A percentile compares a stretch with the other conserved stretches of the same genome.
These are phyloP conservation scores for Coemansia sp. DNA, from an alignment of 192 early-diverging fungal species.

Conservation along the genomic window DNA sequence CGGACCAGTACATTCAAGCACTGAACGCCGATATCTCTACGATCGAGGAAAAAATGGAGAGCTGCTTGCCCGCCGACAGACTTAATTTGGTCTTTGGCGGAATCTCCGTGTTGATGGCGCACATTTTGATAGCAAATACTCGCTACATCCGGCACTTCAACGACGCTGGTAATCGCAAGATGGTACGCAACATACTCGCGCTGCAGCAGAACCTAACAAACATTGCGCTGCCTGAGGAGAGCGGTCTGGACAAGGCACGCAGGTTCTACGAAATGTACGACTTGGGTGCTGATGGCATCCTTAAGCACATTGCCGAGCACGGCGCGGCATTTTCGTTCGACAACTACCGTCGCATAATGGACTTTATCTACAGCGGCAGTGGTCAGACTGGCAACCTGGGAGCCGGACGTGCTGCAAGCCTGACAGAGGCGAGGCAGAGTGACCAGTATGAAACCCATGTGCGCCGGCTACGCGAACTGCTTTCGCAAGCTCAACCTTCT, in stretches of 20 bases:
- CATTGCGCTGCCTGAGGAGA: slow-evolving; percentile 65
- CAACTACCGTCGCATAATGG: slow-evolving; percentile 76
- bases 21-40: slow-evolving; percentile 79
- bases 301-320: slow-evolving; percentile 62
- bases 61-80: slow-evolving; percentile 63
- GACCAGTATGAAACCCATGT: background rate
- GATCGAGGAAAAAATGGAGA: slow-evolving; percentile 71
- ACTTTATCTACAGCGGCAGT: slow-evolving; percentile 63
- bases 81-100: slow-evolving; percentile 83
- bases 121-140: slow-evolving; percentile 68
- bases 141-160: slow-evolving; percentile 70
- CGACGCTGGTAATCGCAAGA: slow-evolving; percentile 69
- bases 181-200: slow-evolving; percentile 81
- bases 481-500: background rate
- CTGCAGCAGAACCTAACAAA: slow-evolving; percentile 89
- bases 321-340: slow-evolving; percentile 72
- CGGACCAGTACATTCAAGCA: slow-evolving; percentile 83
- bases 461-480: background rate
- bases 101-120: slow-evolving; percentile 71
- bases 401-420: slow-evolving; percentile 28
- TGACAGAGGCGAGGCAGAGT: slow-evolving; percentile 20
- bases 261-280: slow-evolving; percentile 77
- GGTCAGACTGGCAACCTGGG: slow-evolving; percentile 27
- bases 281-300: slow-evolving; percentile 60
- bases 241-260: slow-evolving; percentile 67